Evolutionary conservation across 495 filamentous ascomycete genomes (phyloP), one percentile per base, ranked within the genome.

Genomic region (Lophiostoma macrostomum): DNA sequence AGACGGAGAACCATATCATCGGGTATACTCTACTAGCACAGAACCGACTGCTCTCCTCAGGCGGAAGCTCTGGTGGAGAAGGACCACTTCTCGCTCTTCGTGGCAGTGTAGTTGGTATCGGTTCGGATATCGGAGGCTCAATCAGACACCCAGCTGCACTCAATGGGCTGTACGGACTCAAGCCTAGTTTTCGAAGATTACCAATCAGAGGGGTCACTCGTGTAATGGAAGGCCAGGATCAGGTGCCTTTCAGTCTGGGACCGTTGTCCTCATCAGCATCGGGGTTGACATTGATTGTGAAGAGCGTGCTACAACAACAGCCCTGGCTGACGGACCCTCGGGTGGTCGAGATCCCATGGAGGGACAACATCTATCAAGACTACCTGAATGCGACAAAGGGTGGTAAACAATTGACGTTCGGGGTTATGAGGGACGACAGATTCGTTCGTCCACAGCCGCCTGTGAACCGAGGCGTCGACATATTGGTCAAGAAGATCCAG

Each of bases 1-100:
- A 82, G 65, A 85, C 70, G 8, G 67, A 67, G 53, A 80, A 80
- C 58, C 63, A 76, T 53, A 67, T 74, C 44, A 64, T 65, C 23
- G 70, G 67, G 31, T 65, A 61, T 24, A 68, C 64, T 4, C 47
- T 45, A 16, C 71, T 69, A 24, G 61, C 69, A 0, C 64, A 63
- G 41, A 69, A 74, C 48, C 47, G 61, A 8, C 52, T 63, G 19
- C 52, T 72, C 2, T 58, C 58, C 20, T 40, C 34, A 58, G 72
- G 60, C 12, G 61, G 31, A 42, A 64, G 60, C 25, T 65, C 58
- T 8, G 69, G 69, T 19, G 69, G 69, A 7, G 69, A 72, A 52
- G 69, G 68, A 3, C 64, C 69, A 10, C 47, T 72, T 29, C 64
- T 72, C 10, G 58, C 44, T 11, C 24, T 69, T 1, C 28, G 53